Conservation (phyloP, 768 basidiomycete species). For the Lentinula guzmanii region DNA sequence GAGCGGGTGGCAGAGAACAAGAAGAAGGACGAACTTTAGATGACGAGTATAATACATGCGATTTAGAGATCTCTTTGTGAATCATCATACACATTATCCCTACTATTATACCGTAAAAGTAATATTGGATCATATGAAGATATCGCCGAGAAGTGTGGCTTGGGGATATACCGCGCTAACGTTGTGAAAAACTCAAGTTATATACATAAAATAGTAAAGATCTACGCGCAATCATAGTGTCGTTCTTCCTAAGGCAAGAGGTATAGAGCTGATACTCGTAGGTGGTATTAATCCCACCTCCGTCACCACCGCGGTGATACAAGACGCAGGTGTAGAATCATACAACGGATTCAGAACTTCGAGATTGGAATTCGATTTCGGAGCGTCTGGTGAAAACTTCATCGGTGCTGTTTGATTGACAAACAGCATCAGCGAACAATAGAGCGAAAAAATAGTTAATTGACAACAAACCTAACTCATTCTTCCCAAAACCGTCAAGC, state of each 20-base stretch:
- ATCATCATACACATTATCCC: no score
- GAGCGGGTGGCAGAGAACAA: slow-evolving; percentile 37
- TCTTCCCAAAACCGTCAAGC: slow-evolving; percentile 92
- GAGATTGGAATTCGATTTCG: slow-evolving; percentile 44
- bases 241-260: slow-evolving; percentile 57
- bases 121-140: no score
- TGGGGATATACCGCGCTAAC: background rate
- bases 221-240: slow-evolving; percentile 25
- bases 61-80: background rate
- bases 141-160: no score
- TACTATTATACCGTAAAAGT: no score
- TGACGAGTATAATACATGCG: background rate
- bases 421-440: background rate
- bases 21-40: slow-evolving; percentile 24
- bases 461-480: slow-evolving; percentile 74
- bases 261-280: slow-evolving; percentile 82
- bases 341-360: slow-evolving; percentile 86
- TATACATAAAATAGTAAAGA: background rate
- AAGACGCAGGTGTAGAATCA: slow-evolving; percentile 87
- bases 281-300: slow-evolving; percentile 96
- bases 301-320: slow-evolving; percentile 94
- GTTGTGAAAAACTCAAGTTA: background rate
- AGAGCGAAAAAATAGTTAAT: background rate
- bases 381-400: slow-evolving; percentile 25
- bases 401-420: slow-evolving; percentile 24